phyloP scores from a whole-genome alignment of 495 filamentous ascomycete genomes.

The Glarea lozoyensis region DNA sequence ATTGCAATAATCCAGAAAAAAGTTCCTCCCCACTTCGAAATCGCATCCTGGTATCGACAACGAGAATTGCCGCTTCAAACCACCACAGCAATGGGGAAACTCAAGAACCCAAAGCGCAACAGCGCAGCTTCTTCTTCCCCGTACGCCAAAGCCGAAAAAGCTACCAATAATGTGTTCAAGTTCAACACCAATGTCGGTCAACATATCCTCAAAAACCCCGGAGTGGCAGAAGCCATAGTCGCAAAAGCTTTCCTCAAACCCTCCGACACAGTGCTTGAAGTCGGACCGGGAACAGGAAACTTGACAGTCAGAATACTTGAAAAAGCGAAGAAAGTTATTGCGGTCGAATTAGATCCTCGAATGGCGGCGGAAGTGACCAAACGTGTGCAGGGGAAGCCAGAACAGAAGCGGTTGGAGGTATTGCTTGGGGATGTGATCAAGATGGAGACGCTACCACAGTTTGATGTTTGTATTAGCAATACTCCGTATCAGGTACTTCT shows the following conservation, averaged over 20 bases:
- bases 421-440: conserved; percentile 92
- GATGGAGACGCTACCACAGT: conserved; percentile 72
- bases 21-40: no score
- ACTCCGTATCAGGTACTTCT: conserved; percentile 69
- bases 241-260: conserved; percentile 86
- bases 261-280: conserved; percentile 57
- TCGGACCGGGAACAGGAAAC: conserved; percentile 67
- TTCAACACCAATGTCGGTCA: conserved; percentile 77
- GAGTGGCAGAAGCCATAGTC: conserved; percentile 76
- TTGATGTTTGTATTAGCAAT: conserved; percentile 89
- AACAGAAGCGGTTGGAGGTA: conserved; percentile 72
- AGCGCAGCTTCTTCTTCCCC: conserved; percentile 42
- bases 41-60: not conserved
- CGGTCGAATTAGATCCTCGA: conserved; percentile 87
- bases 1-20: no score
- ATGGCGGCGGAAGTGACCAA: conserved; percentile 98
- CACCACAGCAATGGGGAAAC: conserved; percentile 45
- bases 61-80: not conserved
- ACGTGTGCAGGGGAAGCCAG: conserved; percentile 77
- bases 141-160: conserved; percentile 40
- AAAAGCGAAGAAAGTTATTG: conserved; percentile 77
- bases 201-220: conserved; percentile 94
- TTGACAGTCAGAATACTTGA: conserved; percentile 83
- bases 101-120: conserved; percentile 52
- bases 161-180: conserved; percentile 75